Conservation (phyloP, 1,139 yeast species). For the Magnusiomyces fungicola region DNA sequence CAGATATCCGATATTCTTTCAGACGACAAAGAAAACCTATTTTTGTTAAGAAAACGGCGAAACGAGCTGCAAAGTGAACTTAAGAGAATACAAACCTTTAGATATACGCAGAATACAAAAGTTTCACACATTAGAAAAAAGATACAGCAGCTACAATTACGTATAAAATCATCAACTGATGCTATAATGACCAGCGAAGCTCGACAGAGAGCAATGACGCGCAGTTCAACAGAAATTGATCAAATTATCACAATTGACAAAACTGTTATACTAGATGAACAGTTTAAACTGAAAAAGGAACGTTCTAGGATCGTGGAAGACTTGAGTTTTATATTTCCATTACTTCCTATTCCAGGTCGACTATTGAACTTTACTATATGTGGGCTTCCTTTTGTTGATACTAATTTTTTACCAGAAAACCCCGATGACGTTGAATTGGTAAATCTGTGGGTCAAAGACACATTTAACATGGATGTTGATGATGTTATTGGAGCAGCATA, state of each 20-base stretch:
- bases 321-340: constrained; percentile 15
- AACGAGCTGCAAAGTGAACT: neutral
- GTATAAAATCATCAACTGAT: neutral
- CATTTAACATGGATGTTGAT: constrained; percentile 24
- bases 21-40: constrained; percentile 7
- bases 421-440: neutral
- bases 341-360: neutral
- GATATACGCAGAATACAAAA: neutral
- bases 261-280: constrained; percentile 8
- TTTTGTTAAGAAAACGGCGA: neutral
- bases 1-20: constrained; percentile 7
- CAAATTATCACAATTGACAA: constrained; percentile 10
- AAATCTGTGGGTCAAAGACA: constrained; percentile 14
- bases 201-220: neutral
- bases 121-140: neutral
- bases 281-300: constrained; percentile 14
- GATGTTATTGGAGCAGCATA: constrained; percentile 43
- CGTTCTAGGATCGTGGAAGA: constrained; percentile 22
- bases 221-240: neutral
- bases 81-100: neutral
- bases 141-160: neutral
- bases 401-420: neutral
- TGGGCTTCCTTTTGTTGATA: neutral
- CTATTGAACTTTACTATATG: constrained; percentile 3
- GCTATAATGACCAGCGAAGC: neutral